Evolutionary conservation across 768 basidiomycete species (phyloP), one percentile per base, ranked within the genome.

Genomic region (Serendipita sp.): DNA sequence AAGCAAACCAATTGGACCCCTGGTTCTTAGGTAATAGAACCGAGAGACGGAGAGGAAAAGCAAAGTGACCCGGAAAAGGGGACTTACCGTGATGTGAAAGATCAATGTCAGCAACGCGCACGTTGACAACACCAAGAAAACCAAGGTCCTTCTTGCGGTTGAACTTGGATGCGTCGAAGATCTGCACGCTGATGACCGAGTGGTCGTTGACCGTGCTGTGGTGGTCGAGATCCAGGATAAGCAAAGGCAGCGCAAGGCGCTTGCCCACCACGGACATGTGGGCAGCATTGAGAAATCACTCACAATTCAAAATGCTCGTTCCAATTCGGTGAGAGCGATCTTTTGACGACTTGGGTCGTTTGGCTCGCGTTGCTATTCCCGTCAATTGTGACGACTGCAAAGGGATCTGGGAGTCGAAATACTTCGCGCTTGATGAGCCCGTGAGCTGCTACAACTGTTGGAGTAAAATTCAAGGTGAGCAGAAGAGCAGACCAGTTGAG

Each of bases 131-230:
- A 38, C 96, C 96, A 61, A 99, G 77, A 74, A 99, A 99, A 1
- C 96, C 96, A 72, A 98, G 96, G 72, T 99, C 96, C 69, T 87
- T 85, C 33, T 58, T 58, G 74, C 89, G 81, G 79, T 99, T 99
- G 78, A 98, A 98, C 75, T 99, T 99, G 73, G 92, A 85, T 74
- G 98, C 95, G 75, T 99, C 96, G 68, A 98, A 98, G 69, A 98
- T 96, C 75, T 99, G 96, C 1, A 98, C 94, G 3, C 92, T 91
- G 64, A 99, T 82, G 53, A 98, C 90, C 17, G 94, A 97, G n/a
- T 90, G 91, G 68, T 99, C 96, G 73, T 93, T 95, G 71, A 96
- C 95, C 60, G 82, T 89, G 67, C 94, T 97, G 68, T 26, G 62
- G 63, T 48, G 64, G 53, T 58, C 33, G 31, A 58, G 31, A 33